These are phyloP conservation scores for Oryza brachyantha DNA, from an alignment of 176 grass and related monocot genomes.

Conservation along the genomic window DNA sequence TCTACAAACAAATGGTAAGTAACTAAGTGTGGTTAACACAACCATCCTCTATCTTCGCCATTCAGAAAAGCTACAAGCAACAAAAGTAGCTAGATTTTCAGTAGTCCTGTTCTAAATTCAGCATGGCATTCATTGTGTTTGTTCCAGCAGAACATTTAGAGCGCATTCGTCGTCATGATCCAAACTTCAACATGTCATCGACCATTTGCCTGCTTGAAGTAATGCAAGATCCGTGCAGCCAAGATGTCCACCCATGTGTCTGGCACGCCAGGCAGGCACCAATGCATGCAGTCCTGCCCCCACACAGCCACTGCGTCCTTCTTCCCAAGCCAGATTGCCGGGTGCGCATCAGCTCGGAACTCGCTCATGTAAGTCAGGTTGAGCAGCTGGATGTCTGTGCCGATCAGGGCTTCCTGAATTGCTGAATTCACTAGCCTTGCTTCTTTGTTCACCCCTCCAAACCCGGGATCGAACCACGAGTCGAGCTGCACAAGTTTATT, in stretches of 20 bases:
- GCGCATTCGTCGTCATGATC: not conserved
- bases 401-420: constrained; percentile 47
- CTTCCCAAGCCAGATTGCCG: constrained; percentile 86
- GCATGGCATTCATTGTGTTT: not conserved
- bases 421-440: constrained; percentile 54
- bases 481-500: constrained; percentile 53
- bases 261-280: constrained; percentile 88
- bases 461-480: constrained; percentile 70
- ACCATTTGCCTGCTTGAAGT: constrained; percentile 30
- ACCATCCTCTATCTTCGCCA: not conserved
- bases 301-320: constrained; percentile 80
- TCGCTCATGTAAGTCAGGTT: constrained; percentile 93
- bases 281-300: constrained; percentile 97
- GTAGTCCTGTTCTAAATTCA: not conserved
- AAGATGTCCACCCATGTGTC: constrained; percentile 92
- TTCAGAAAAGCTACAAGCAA: not conserved
- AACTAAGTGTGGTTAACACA: not conserved
- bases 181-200: not conserved
- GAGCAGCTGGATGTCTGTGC: constrained; percentile 55
- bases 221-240: constrained; percentile 53
- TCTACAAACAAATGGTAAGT: not conserved
- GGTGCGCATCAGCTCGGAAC: constrained; percentile 84
- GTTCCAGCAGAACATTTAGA: not conserved
- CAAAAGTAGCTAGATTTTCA: not conserved
- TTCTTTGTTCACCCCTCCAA: constrained; percentile 75